Percentiles rank a stretch among this genome's conserved stretches.
Evolutionary conservation across 306 rosid genomes (phyloP).

Genomic region (Inga oerstediana): DNA sequence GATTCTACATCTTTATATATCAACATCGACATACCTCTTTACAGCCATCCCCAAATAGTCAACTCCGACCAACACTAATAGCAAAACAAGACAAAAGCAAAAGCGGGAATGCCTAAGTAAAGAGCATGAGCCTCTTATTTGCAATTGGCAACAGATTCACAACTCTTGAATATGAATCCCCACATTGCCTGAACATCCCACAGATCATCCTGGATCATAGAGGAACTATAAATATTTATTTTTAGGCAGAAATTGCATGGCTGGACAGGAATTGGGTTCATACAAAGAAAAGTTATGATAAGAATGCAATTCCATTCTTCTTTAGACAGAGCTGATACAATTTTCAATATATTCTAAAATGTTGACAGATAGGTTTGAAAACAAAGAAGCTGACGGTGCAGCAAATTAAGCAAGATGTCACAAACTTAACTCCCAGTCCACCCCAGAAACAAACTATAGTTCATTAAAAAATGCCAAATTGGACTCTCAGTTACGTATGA

Average conservation of each 20-base stretch:
- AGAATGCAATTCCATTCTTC: not conserved
- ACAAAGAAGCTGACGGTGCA: not conserved
- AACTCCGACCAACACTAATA: not conserved
- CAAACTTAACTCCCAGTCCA: not conserved
- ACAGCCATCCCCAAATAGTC: not conserved
- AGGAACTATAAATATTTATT: conserved; percentile 7
- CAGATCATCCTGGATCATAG: not conserved
- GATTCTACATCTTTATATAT: conserved; percentile 1
- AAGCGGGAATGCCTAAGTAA: not conserved
- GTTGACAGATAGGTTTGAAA: not conserved
- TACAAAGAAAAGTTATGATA: not conserved
- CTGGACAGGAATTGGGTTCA: not conserved
- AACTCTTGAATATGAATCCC: conserved; percentile 14
- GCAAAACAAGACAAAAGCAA: conserved; percentile 6
- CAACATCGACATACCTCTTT: not conserved
- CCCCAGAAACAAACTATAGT: not conserved
- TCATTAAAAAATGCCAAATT: not conserved
- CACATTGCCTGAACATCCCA: not conserved
- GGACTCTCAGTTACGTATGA: not conserved
- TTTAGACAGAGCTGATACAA: not conserved
- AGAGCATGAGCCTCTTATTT: conserved; percentile 9
- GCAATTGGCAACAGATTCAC: conserved; percentile 3
- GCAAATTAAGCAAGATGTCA: not conserved
- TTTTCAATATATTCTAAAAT: not conserved
- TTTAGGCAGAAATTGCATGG: not conserved